Percentiles rank a stretch among this genome's conserved stretches.
Evolutionary conservation across 257 asterid genomes (phyloP).

Genomic region (Avicennia marina): DNA sequence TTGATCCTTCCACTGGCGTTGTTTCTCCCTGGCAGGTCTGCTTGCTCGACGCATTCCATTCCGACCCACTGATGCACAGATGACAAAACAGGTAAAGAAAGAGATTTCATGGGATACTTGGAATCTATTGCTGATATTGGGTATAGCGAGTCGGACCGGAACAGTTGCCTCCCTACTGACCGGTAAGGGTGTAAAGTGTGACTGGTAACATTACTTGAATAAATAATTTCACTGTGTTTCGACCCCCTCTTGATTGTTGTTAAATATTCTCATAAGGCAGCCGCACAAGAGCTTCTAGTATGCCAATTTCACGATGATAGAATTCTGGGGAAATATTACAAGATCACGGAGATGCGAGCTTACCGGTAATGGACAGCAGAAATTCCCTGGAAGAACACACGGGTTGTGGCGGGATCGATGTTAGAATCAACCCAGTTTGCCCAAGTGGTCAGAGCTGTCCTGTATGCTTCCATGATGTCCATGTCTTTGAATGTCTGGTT

Average conservation of each 20-base stretch:
- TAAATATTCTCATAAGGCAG: no score
- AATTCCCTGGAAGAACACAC: slow-evolving; percentile 53
- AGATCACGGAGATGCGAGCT: slow-evolving; percentile 6
- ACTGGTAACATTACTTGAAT: no score
- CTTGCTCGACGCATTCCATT: slow-evolving; percentile 52
- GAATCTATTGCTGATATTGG: no score
- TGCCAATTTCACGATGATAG: no score
- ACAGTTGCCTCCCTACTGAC: no score
- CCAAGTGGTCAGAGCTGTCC: slow-evolving; percentile 46
- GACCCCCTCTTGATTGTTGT: no score
- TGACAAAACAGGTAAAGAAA: not conserved
- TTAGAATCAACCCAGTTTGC: slow-evolving; percentile 48
- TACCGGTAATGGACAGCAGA: slow-evolving; percentile 60
- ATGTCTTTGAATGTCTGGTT: slow-evolving; percentile 31
- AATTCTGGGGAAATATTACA: no score
- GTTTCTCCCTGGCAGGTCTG: slow-evolving; percentile 47
- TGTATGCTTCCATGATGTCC: slow-evolving; percentile 36
- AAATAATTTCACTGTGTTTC: no score
- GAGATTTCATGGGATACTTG: no score
- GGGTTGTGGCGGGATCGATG: slow-evolving; percentile 27
- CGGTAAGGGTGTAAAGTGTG: no score
- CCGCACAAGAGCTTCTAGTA: no score
- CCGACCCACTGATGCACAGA: slow-evolving; percentile 39
- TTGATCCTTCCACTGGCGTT: slow-evolving; percentile 38
- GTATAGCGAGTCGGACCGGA: no score